Conservation (phyloP, 2,329 filamentous ascomycete species). For the Orbilia brochopaga region DNA sequence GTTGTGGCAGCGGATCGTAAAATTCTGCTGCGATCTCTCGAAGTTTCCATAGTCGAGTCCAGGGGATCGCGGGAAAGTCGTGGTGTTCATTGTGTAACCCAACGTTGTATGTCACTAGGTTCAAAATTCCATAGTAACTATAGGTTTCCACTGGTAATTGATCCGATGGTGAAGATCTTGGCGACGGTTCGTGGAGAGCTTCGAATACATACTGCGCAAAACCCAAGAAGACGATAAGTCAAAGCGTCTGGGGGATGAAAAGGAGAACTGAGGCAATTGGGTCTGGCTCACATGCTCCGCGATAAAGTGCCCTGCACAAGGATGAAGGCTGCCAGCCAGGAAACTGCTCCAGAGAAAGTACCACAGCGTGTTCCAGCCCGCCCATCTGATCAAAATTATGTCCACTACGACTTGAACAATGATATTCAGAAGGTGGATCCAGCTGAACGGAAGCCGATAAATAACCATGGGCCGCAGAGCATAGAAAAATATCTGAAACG, state of each 20-base stretch:
- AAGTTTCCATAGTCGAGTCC: slow-evolving; percentile 81
- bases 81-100: slow-evolving; percentile 98
- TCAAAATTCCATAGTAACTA: slow-evolving; percentile 93
- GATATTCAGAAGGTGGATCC: slow-evolving; percentile 83
- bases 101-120: slow-evolving; percentile 94
- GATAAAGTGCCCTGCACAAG: slow-evolving; percentile 96
- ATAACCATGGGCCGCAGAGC: slow-evolving; percentile 93
- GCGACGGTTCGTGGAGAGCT: slow-evolving; percentile 64
- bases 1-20: slow-evolving; percentile 83
- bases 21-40: slow-evolving; percentile 86
- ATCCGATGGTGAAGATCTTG: slow-evolving; percentile 66
- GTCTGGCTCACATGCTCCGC: slow-evolving; percentile 72
- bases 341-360: slow-evolving; percentile 92
- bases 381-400: slow-evolving; percentile 67
- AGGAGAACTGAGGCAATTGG: background rate
- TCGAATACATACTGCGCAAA: slow-evolving; percentile 71
- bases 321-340: slow-evolving; percentile 90
- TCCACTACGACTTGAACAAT: slow-evolving; percentile 79
- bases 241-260: background rate
- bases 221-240: background rate
- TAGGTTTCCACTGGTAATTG: slow-evolving; percentile 84
- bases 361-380: slow-evolving; percentile 70
- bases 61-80: slow-evolving; percentile 95
- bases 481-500: slow-evolving; percentile 99
- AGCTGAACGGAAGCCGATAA: slow-evolving; percentile 85